Evolutionary conservation across 2,329 filamentous ascomycete genomes (phyloP).

Genomic region (Talaromyces sp.): DNA sequence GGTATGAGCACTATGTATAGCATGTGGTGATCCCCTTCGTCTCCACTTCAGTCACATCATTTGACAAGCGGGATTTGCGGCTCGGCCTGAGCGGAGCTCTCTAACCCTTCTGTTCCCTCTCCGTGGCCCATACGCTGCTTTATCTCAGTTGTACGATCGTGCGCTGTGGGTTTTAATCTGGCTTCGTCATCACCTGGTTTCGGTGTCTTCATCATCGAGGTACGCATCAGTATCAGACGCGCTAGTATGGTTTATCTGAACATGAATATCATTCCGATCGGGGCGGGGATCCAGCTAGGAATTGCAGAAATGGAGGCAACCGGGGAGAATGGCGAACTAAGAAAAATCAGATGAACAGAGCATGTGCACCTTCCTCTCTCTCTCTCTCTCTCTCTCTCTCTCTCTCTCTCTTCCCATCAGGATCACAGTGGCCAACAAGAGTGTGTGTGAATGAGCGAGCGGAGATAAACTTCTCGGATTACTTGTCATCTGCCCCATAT

Average conservation of each 20-base stretch:
- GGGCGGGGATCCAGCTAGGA: not conserved
- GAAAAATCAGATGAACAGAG: conserved; percentile 21
- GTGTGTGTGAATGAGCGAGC: conserved; percentile 3
- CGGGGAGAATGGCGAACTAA: conserved; percentile 16
- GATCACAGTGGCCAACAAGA: too few species aligned
- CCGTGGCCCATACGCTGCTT: not conserved
- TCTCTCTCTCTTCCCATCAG: too few species aligned
- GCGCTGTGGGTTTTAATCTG: not conserved
- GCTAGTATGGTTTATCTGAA: not conserved
- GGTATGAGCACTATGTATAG: conserved; percentile 15
- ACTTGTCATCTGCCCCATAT: conserved; percentile 5
- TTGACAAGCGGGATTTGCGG: conserved; percentile 20
- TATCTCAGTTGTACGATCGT: not conserved
- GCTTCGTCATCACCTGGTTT: too few species aligned
- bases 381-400: too few species aligned
- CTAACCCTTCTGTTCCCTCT: not conserved
- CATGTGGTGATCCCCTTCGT: conserved; percentile 22
- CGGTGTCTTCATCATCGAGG: too few species aligned
- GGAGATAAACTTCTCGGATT: conserved; percentile 2
- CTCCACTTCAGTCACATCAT: conserved; percentile 25
- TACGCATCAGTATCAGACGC: too few species aligned
- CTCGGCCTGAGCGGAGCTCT: conserved; percentile 17
- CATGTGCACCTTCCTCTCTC: too few species aligned
- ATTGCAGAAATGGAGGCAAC: conserved; percentile 24
- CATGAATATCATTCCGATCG: not conserved